Evolutionary conservation across 768 basidiomycete genomes (phyloP), one percentile per base, ranked within the genome.

Genomic region (Sporobolomyces roseus): DNA sequence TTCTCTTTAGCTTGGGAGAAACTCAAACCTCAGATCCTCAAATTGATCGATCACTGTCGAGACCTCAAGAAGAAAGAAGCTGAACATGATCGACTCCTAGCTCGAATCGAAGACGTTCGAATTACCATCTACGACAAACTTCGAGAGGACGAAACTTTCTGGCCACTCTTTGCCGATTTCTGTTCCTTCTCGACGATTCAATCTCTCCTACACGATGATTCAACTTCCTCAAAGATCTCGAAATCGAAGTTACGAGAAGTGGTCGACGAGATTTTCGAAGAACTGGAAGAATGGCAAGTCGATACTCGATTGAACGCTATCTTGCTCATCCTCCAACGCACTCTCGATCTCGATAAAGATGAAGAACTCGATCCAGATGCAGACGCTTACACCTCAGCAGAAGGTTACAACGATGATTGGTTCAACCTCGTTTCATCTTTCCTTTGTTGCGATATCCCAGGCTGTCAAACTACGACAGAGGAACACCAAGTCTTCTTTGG

Each of bases 111-210:
- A 21, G 3, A 48, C 32, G 23, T 60, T 19, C 58, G 58, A 38
- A 4, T 4, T 16, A 19, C 9, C 13, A 4, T 45, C 23, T 48
- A 46, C 58, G 58, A 60, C n/a, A 17, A 12, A 10, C n/a, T 17
- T 32, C 38, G 32, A 35, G 45, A 23, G 2, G 58, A 49, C 14
- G 21, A 25, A 17, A 25, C 23, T 4, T 2, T 12, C 3, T 60
- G 7, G 19, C 58, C 45, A 2, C 58, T 60, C 45, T 60, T 60
- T n/a, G 58, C 58, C 58, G 58, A 60, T 35, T 60, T 48, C 32
- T 46, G 43, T 32, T 4, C 13, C 16, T n/a, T 60, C 2, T 30
- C 43, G 3, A 48, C 58, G 17, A 32, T 60, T n/a, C n/a, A n/a
- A n/a, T n/a, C n/a, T n/a, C n/a, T n/a, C n/a, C n/a, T n/a, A n/a